Evolutionary conservation across 2,329 filamentous ascomycete genomes (phyloP).

Genomic region (Daldinia sp.): DNA sequence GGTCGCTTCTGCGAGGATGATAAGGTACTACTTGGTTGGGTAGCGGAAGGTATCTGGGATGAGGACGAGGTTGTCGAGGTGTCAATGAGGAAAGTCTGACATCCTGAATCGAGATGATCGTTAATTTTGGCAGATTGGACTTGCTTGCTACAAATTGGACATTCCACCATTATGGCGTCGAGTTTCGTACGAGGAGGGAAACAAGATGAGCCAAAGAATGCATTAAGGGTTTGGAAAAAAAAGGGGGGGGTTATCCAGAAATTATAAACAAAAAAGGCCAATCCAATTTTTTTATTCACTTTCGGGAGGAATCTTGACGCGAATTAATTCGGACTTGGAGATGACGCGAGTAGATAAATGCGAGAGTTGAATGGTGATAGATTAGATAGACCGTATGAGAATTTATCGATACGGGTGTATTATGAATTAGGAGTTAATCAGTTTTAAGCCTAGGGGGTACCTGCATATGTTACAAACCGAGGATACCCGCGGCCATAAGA

Average conservation of each 20-base stretch:
- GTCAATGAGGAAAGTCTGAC: conserved; percentile 74
- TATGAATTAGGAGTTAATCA: neutral
- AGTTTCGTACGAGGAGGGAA: conserved; percentile 1
- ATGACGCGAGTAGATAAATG: conserved; percentile 27
- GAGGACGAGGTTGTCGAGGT: conserved; percentile 51
- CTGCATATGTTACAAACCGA: neutral
- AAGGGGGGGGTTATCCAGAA: neutral
- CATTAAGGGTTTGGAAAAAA: conserved; percentile 13
- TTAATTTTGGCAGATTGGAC: conserved; percentile 85
- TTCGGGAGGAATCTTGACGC: conserved; percentile 25
- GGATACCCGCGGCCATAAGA: neutral
- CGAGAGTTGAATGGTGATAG: neutral
- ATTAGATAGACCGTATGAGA: conserved; percentile 14
- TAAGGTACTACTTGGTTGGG: conserved; percentile 52
- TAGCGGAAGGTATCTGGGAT: conserved; percentile 51
- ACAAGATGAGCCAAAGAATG: neutral
- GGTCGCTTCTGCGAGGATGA: conserved; percentile 65
- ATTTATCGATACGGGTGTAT: conserved; percentile 17
- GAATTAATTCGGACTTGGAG: conserved; percentile 17
- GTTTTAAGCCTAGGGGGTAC: conserved; percentile 1
- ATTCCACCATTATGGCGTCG: conserved; percentile 68
- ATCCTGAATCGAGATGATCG: conserved; percentile 88
- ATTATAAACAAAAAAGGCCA: conserved; percentile 6
- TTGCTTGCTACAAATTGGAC: conserved; percentile 82
- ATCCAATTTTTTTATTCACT: conserved; percentile 5